phyloP scores from a whole-genome alignment of 2,329 filamentous ascomycete genomes.

The Pseudopithomyces maydicus region DNA sequence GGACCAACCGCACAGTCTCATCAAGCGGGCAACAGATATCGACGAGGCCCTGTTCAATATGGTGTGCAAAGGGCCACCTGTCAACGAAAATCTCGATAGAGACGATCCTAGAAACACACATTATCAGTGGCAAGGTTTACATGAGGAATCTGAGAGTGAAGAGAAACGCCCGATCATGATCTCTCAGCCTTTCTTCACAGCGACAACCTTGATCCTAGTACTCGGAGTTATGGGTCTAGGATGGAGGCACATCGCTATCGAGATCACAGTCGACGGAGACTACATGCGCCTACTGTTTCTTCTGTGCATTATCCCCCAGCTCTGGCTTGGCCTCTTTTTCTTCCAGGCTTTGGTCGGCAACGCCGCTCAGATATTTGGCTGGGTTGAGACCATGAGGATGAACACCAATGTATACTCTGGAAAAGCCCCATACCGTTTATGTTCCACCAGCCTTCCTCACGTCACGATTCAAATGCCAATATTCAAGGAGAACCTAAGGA shows the following conservation, averaged over 20 bases:
- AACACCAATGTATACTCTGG: conserved; percentile 88
- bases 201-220: conserved; percentile 58
- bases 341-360: conserved; percentile 32
- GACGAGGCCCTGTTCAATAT: neutral
- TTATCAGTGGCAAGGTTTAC: conserved; percentile 16
- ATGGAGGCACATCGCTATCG: conserved; percentile 59
- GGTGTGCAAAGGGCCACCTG: neutral
- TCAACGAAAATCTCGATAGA: conserved; percentile 27
- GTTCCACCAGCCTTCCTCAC: conserved; percentile 66
- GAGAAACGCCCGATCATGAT: conserved; percentile 58
- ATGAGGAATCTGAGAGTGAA: conserved; percentile 31
- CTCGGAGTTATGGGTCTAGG: conserved; percentile 62
- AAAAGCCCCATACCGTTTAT: conserved; percentile 53
- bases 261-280: conserved; percentile 59
- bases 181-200: conserved; percentile 60
- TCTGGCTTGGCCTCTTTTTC: conserved; percentile 61
- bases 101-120: conserved; percentile 44
- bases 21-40: conserved; percentile 66
- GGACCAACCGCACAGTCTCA: conserved; percentile 73
- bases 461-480: conserved; percentile 81
- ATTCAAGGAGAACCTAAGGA: conserved; percentile 80
- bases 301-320: conserved; percentile 57
- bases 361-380: conserved; percentile 68
- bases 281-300: conserved; percentile 62
- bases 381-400: conserved; percentile 70